Conservation (phyloP, 208 protist species). For the Crithidia thermophila region DNA sequence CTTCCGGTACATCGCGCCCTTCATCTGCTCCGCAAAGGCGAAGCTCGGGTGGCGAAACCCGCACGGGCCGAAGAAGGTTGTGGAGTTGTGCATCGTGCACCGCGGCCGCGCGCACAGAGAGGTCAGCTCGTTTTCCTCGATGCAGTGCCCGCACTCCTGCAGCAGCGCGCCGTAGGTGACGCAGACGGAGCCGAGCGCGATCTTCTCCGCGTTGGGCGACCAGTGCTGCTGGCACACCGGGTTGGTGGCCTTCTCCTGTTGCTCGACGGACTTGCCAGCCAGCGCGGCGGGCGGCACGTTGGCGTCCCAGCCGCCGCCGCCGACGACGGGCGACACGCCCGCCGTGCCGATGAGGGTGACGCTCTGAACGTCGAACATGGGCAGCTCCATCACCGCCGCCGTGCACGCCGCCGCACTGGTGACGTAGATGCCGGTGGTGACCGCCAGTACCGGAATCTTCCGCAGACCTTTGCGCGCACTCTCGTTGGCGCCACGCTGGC, state of each 20-base stretch:
- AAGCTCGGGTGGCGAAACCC: slow-evolving; percentile 37
- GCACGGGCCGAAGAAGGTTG: slow-evolving; percentile 49
- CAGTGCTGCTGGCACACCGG: slow-evolving; percentile 36
- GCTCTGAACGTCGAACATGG: slow-evolving; percentile 44
- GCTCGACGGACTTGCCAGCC: slow-evolving; percentile 10
- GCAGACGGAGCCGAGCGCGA: slow-evolving; percentile 62
- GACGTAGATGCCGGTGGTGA: slow-evolving; percentile 58
- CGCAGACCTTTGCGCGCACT: slow-evolving; percentile 7
- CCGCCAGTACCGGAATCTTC: slow-evolving; percentile 42
- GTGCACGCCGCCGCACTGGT: slow-evolving; percentile 45
- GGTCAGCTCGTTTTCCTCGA: slow-evolving; percentile 38
- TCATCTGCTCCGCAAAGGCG: slow-evolving; percentile 40
- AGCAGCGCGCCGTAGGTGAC: slow-evolving; percentile 52
- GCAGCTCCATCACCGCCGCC: slow-evolving; percentile 41
- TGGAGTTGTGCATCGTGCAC: slow-evolving; percentile 50
- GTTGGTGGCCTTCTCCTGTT: slow-evolving; percentile 25
- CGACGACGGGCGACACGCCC: slow-evolving; percentile 60
- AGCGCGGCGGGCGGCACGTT: slow-evolving; percentile 3
- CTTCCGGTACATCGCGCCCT: slow-evolving; percentile 42
- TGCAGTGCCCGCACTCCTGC: slow-evolving; percentile 58
- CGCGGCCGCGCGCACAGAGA: slow-evolving; percentile 52
- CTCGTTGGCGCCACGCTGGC: slow-evolving; percentile 13
- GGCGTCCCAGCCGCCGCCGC: slow-evolving; percentile 47
- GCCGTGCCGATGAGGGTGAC: slow-evolving; percentile 58
- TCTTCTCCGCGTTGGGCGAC: slow-evolving; percentile 26